Evolutionary conservation across 345 rosid genomes (phyloP).

Genomic region (Eucalyptus marginata): DNA sequence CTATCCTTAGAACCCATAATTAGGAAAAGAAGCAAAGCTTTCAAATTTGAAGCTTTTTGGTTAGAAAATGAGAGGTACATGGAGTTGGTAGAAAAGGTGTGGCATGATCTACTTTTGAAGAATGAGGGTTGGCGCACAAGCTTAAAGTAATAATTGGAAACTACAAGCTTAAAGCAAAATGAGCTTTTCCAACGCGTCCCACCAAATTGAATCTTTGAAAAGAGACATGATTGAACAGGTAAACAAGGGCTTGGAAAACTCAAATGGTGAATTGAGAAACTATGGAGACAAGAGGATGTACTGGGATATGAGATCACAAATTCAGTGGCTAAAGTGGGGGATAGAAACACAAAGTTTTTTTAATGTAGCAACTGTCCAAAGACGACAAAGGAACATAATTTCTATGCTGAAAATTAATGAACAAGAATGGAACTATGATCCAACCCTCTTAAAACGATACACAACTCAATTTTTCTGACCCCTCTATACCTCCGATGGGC

Average conservation of each 20-base stretch:
- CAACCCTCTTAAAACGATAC: background rate
- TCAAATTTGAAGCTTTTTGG: background rate
- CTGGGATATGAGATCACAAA: fast-evolving
- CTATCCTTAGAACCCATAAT: background rate
- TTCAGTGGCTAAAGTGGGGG: too few relatives aligned
- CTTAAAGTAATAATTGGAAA: background rate
- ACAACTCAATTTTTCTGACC: background rate
- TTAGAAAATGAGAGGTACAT: too few relatives aligned
- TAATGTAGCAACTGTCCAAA: background rate
- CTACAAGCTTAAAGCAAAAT: background rate
- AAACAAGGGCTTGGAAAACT: background rate
- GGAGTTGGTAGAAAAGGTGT: background rate
- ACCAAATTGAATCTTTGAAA: background rate
- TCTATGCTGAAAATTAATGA: background rate
- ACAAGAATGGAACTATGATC: background rate
- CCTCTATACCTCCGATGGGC: background rate
- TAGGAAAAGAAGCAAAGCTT: background rate
- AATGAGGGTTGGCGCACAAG: background rate
- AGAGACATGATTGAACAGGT: background rate
- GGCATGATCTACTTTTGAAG: background rate
- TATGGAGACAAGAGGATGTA: too few relatives aligned
- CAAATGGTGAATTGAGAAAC: background rate
- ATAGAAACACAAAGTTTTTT: too few relatives aligned
- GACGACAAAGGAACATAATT: background rate
- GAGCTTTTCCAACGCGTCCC: fast-evolving